These are phyloP conservation scores for Pyrenophora teres DNA, from an alignment of 2,329 filamentous ascomycete genomes.

Conservation along the genomic window DNA sequence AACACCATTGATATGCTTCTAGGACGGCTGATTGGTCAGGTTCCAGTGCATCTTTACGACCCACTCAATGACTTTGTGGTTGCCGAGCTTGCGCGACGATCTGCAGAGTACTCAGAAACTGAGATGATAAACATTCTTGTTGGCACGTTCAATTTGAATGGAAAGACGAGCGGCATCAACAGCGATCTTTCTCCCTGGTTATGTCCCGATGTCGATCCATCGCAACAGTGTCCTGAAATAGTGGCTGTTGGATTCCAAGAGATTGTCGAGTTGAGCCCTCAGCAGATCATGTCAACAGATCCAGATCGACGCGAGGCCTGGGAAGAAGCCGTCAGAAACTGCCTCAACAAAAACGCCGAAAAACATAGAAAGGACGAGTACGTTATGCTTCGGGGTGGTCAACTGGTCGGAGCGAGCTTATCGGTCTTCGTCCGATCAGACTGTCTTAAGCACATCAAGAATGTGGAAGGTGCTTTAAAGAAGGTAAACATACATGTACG, in stretches of 20 bases:
- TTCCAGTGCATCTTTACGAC: conserved; percentile 84
- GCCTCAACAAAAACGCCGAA: conserved; percentile 73
- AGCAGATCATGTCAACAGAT: conserved; percentile 99
- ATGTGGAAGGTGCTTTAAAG: conserved; percentile 94
- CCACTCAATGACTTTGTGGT: conserved; percentile 92
- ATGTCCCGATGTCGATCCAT: conserved; percentile 65
- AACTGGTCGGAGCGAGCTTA: conserved; percentile 90
- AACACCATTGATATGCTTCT: conserved; percentile 94
- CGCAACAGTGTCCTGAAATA: conserved; percentile 75
- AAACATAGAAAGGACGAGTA: conserved; percentile 74
- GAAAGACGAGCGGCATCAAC: conserved; percentile 75
- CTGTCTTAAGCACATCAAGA: conserved; percentile 81
- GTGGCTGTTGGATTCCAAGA: conserved; percentile 94
- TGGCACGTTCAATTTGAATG: conserved; percentile 95
- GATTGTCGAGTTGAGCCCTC: conserved; percentile 95
- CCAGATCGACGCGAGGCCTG: conserved; percentile 82
- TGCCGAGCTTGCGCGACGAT: conserved; percentile 70
- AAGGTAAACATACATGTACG: conserved; percentile 59
- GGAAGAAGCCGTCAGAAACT: conserved; percentile 79
- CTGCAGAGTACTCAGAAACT: conserved; percentile 73
- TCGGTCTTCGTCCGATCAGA: conserved; percentile 88
- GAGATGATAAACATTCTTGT: conserved; percentile 79
- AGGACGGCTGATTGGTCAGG: conserved; percentile 81
- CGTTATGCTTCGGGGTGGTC: conserved; percentile 85
- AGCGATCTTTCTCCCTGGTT: conserved; percentile 87